Evolutionary conservation across 2,329 filamentous ascomycete species (phyloP).

Genomic region (Fusarium nematophilum): DNA sequence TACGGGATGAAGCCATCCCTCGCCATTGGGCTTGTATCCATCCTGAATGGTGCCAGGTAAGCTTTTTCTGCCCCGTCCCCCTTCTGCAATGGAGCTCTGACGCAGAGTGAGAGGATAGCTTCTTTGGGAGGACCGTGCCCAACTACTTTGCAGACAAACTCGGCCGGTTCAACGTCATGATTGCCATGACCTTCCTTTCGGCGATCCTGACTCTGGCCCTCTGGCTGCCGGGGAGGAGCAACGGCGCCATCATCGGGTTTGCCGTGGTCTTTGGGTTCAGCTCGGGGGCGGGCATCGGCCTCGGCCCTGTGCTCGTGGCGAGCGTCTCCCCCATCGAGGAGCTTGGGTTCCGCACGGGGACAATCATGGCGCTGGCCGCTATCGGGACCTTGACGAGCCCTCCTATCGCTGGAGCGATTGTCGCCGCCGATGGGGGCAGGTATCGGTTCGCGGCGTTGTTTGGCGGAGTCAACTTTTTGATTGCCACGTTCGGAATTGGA

Average conservation of each 20-base stretch:
- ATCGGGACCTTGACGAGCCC: slow-evolving; percentile 28
- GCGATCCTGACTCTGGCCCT: slow-evolving; percentile 18
- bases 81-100: not conserved
- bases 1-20: slow-evolving; percentile 26
- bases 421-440: slow-evolving; percentile 22
- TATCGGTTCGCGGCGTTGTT: slow-evolving; percentile 33
- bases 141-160: slow-evolving; percentile 33
- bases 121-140: slow-evolving; percentile 34
- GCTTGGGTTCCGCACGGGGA: slow-evolving; percentile 31
- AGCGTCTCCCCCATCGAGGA: slow-evolving; percentile 25
- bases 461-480: slow-evolving; percentile 26
- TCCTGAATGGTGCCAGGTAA: slow-evolving; percentile 35
- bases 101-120: slow-evolving; percentile 16
- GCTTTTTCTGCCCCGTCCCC: not conserved
- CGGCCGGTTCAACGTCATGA: slow-evolving; percentile 33
- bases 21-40: slow-evolving; percentile 28
- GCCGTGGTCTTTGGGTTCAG: slow-evolving; percentile 28
- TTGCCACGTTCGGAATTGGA: slow-evolving; percentile 24
- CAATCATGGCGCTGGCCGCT: slow-evolving; percentile 24
- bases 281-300: slow-evolving; percentile 29
- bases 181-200: slow-evolving; percentile 18
- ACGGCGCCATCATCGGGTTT: slow-evolving; percentile 26
- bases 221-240: slow-evolving; percentile 24
- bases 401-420: slow-evolving; percentile 25
- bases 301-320: slow-evolving; percentile 21